Evolutionary conservation across 192 early-diverging fungal species (phyloP).

Genomic region (Anaeromyces robustus): DNA sequence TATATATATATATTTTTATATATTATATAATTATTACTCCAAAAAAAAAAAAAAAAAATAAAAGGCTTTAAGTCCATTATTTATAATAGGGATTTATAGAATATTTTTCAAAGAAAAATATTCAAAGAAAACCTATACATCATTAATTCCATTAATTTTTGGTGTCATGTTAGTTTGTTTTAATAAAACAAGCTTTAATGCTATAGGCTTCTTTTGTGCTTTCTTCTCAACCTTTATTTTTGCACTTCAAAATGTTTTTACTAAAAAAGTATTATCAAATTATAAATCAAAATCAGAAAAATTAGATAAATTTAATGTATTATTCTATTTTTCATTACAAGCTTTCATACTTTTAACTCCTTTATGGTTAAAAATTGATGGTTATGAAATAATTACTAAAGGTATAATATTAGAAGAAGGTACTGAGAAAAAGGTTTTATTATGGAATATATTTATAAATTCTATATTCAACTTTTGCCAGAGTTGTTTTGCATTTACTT

Average conservation of each 20-base stretch:
- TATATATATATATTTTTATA: background rate
- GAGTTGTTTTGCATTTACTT: constrained; percentile 61
- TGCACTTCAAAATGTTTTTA: constrained; percentile 76
- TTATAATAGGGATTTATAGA: constrained; percentile 66
- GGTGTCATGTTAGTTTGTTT: constrained; percentile 83
- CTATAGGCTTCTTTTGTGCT: constrained; percentile 59
- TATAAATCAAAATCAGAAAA: constrained; percentile 27
- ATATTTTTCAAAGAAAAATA: constrained; percentile 52
- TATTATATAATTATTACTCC: no score
- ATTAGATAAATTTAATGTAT: constrained; percentile 73
- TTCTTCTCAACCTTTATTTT: constrained; percentile 62
- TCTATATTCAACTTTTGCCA: constrained; percentile 69
- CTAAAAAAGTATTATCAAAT: constrained; percentile 49
- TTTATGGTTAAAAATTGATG: background rate
- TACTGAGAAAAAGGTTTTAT: background rate
- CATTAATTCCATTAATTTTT: constrained; percentile 62
- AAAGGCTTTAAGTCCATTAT: constrained; percentile 66
- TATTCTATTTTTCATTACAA: constrained; percentile 64
- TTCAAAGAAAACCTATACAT: constrained; percentile 51
- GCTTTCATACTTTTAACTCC: constrained; percentile 53
- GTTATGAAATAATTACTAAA: background rate
- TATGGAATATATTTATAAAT: constrained; percentile 45
- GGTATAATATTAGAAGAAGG: background rate
- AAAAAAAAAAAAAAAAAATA: no score
- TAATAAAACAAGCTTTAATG: constrained; percentile 46